Conservation (phyloP, 2,329 filamentous ascomycete genomes). For the Paecilomyces niveus region DNA sequence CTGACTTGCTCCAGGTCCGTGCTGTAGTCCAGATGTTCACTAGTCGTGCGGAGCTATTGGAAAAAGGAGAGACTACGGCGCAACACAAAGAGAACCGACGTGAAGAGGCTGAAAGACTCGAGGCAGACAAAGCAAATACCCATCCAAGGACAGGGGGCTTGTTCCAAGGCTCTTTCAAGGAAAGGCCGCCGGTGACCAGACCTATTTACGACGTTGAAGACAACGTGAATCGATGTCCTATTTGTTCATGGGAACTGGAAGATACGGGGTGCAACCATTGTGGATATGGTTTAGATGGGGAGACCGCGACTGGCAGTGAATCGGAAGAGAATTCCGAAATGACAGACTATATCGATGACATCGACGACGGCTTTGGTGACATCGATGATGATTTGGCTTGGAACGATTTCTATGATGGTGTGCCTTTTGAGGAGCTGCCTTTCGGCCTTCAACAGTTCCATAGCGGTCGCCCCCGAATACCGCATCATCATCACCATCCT, state of each 20-base stretch:
- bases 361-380: constrained; percentile 25
- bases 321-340: constrained; percentile 33
- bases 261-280: constrained; percentile 49
- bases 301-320: constrained; percentile 30
- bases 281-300: constrained; percentile 44
- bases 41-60: constrained; percentile 53
- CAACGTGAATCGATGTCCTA: constrained; percentile 55
- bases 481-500: neutral
- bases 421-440: constrained; percentile 8
- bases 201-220: constrained; percentile 52
- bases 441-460: constrained; percentile 10
- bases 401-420: constrained; percentile 7
- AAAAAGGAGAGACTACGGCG: constrained; percentile 55
- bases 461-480: constrained; percentile 2
- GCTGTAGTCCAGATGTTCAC: constrained; percentile 59
- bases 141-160: constrained; percentile 48
- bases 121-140: constrained; percentile 51
- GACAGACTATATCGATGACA: constrained; percentile 34
- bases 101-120: constrained; percentile 54
- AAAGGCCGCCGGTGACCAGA: constrained; percentile 18
- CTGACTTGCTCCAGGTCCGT: constrained; percentile 42
- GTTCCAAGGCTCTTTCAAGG: constrained; percentile 55
- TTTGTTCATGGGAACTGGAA: constrained; percentile 58
- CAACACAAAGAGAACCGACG: constrained; percentile 52
- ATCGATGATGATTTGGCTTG: constrained; percentile 19